These are phyloP conservation scores for Rheum nobile DNA, from an alignment of 148 eudicot genomes.

Conservation along the genomic window DNA sequence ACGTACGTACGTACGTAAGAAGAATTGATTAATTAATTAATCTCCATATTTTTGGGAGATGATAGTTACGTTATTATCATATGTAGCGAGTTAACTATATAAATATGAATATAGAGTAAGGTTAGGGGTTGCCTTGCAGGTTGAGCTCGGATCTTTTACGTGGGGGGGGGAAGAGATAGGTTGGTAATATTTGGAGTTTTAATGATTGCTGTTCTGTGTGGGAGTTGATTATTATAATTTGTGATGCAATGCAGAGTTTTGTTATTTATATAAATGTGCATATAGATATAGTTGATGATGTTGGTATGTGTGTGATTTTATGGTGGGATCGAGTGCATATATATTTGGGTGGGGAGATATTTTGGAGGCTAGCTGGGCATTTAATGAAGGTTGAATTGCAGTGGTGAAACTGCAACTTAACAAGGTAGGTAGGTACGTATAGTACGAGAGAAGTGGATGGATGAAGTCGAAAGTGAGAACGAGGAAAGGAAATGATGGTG, in stretches of 20 bases:
- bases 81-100: not conserved
- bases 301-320: not conserved
- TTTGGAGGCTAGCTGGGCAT: too few relatives aligned
- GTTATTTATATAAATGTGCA: not conserved
- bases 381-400: not conserved
- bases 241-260: not conserved
- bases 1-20: not conserved
- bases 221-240: not conserved
- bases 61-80: not conserved
- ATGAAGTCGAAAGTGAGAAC: too few relatives aligned
- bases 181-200: not conserved
- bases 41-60: constrained; percentile 6
- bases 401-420: not conserved
- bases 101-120: not conserved
- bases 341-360: not conserved
- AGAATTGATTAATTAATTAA: not conserved
- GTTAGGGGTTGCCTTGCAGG: too few relatives aligned
- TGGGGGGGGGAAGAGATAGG: not conserved
- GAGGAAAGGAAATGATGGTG: too few relatives aligned
- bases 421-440: not conserved
- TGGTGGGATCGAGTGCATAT: too few relatives aligned
- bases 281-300: not conserved
- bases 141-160: not conserved
- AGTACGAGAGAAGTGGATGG: not conserved
- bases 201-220: not conserved